These are phyloP conservation scores for Kodamaea fukazawae DNA, from an alignment of 805 yeast genomes.

Conservation along the genomic window DNA sequence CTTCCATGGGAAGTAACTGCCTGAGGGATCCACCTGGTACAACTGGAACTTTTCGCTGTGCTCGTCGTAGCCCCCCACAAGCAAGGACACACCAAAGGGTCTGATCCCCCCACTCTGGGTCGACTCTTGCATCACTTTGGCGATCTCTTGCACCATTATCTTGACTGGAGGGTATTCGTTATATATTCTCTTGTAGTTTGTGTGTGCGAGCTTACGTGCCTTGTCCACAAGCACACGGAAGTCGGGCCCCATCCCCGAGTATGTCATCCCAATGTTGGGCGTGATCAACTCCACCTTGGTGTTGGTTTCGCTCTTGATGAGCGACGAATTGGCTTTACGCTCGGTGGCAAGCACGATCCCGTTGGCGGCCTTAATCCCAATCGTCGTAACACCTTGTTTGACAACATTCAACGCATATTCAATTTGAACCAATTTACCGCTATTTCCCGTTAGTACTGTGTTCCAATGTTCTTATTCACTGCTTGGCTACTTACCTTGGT, in stretches of 20 bases:
- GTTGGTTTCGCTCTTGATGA: conserved; percentile 70
- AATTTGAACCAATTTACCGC: conserved; percentile 96
- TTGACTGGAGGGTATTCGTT: conserved; percentile 97
- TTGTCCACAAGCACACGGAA: conserved; percentile 91
- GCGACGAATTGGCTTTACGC: conserved; percentile 77
- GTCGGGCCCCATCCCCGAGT: conserved; percentile 99
- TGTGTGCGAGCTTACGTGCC: conserved; percentile 90
- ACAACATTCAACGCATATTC: conserved; percentile 97
- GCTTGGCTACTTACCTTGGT: conserved; percentile 69
- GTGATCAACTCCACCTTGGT: conserved; percentile 81
- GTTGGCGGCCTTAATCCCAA: conserved; percentile 90
- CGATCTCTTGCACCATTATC: conserved; percentile 89
- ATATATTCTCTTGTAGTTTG: conserved; percentile 87
- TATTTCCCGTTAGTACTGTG: conserved; percentile 28
- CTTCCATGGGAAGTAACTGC: conserved; percentile 98
- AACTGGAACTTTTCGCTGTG: conserved; percentile 65
- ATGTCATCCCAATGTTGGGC: conserved; percentile 95
- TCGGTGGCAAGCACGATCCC: conserved; percentile 98
- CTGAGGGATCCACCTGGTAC: conserved; percentile 97
- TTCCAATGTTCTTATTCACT: neutral
- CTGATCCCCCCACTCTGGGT: conserved; percentile 98
- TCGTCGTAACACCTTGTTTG: conserved; percentile 94
- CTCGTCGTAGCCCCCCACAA: conserved; percentile 93
- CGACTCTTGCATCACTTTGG: conserved; percentile 97
- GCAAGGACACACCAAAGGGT: conserved; percentile 94